Evolutionary conservation across 306 rosid species (phyloP).

Genomic region (Abrus precatorius): DNA sequence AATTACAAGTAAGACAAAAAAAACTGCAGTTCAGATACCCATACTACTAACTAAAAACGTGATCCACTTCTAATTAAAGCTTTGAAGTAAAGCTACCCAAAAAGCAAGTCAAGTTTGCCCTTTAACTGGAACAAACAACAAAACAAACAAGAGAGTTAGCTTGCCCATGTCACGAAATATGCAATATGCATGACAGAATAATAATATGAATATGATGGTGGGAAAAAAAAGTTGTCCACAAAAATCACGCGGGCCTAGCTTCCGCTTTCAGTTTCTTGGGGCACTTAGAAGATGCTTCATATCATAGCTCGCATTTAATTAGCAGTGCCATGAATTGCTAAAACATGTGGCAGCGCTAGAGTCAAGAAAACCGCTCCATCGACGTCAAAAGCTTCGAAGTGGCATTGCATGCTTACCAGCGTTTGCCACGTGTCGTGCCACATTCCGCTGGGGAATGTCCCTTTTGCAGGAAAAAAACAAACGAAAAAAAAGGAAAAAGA

Average conservation of each 20-base stretch:
- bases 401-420: conserved; percentile 8
- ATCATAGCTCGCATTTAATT: neutral
- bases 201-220: neutral
- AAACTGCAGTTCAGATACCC: conserved; percentile 4
- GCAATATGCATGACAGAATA: conserved; percentile 11
- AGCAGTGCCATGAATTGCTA: neutral
- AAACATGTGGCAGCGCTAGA: conserved; percentile 28
- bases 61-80: neutral
- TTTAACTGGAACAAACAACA: neutral
- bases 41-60: neutral
- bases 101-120: neutral
- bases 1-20: neutral
- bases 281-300: neutral
- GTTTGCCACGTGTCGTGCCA: conserved; percentile 28
- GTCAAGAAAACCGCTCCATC: conserved; percentile 1
- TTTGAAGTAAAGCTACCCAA: conserved; percentile 11
- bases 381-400: neutral
- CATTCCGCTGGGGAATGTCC: neutral
- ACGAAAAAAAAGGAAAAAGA: neutral
- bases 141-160: neutral
- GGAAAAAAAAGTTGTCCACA: neutral
- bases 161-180: neutral
- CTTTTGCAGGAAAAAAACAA: neutral
- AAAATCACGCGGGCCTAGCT: conserved; percentile 33
- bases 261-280: neutral